Conservation (phyloP, 1,284 basidiomycete species). For the Melampsora medusae region DNA sequence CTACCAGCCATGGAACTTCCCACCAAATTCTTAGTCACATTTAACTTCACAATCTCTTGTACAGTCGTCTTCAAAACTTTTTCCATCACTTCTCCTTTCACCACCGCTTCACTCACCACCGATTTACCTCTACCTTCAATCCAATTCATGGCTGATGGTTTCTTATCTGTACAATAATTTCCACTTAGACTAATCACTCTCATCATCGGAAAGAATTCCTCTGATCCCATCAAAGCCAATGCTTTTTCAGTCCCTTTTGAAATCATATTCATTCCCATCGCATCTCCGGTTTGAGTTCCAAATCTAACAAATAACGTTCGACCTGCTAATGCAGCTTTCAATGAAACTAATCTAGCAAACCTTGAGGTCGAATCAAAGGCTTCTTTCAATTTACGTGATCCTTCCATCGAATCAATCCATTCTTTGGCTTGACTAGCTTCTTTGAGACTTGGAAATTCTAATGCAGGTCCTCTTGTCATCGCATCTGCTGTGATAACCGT, state of each 20-base stretch:
- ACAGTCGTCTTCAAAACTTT: slow-evolving; percentile 94
- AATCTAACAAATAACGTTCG: slow-evolving; percentile 93
- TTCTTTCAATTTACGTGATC: slow-evolving; percentile 71
- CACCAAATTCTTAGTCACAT: slow-evolving; percentile 95
- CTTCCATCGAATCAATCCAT: slow-evolving; percentile 84
- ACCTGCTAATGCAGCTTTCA: slow-evolving; percentile 84
- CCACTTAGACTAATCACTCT: slow-evolving; percentile 87
- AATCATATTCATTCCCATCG: slow-evolving; percentile 99
- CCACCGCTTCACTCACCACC: slow-evolving; percentile 90
- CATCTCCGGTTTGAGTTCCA: slow-evolving; percentile 91
- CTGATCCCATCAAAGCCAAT: slow-evolving; percentile 69
- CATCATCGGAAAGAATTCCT: slow-evolving; percentile 85
- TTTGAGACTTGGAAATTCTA: slow-evolving; percentile 83
- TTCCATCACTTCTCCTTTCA: slow-evolving; percentile 84
- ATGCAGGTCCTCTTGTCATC: slow-evolving; percentile 97
- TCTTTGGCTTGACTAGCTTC: slow-evolving; percentile 78
- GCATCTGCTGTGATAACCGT: slow-evolving; percentile 90
- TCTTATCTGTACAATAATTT: slow-evolving; percentile 99
- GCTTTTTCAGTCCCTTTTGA: slow-evolving; percentile 88
- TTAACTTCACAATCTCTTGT: slow-evolving; percentile 82
- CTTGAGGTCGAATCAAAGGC: slow-evolving; percentile 93
- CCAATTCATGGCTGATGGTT: slow-evolving; percentile 99
- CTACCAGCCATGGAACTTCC: slow-evolving; percentile 97
- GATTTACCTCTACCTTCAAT: slow-evolving; percentile 98
- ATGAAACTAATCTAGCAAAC: slow-evolving; percentile 75